phyloP scores from a whole-genome alignment of 441 rosid genomes.

The Eugenia klotzschiana region DNA sequence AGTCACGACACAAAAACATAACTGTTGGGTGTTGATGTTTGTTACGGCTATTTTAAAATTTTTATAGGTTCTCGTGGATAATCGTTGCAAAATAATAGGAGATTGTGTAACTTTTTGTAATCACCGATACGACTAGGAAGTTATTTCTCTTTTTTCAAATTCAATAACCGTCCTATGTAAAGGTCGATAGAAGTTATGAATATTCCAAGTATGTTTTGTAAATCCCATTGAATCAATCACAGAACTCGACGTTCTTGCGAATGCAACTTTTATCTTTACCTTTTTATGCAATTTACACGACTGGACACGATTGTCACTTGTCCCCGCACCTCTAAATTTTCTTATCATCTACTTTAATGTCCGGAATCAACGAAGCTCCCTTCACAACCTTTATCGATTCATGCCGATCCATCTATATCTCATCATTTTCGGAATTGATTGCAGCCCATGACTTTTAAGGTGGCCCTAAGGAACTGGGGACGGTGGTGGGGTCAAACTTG shows the following conservation, averaged over 20 bases:
- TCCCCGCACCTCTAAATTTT: not conserved
- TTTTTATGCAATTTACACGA: not conserved
- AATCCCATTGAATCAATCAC: not conserved
- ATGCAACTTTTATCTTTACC: not conserved
- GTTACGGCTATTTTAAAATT: not conserved
- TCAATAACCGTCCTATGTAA: too few species aligned
- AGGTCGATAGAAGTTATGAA: not conserved
- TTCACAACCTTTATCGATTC: not conserved
- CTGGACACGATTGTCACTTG: accelerated
- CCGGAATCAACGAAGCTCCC: accelerated
- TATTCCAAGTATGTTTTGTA: not conserved
- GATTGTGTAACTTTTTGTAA: accelerated
- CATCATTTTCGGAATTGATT: not conserved
- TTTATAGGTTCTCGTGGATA: not conserved
- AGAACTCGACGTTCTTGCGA: not conserved
- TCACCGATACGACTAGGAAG: accelerated
- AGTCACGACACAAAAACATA: not conserved
- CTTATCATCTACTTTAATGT: not conserved
- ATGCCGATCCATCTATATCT: not conserved
- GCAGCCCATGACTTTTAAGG: not conserved
- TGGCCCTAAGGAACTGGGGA: not conserved
- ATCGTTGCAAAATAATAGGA: not conserved
- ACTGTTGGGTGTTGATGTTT: not conserved
- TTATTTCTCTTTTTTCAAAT: not conserved
- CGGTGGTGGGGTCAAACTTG: not conserved